Evolutionary conservation across 352 stramenopile species (phyloP), one percentile per base, ranked within the genome.

Genomic region (Globisporangium spinosum): DNA sequence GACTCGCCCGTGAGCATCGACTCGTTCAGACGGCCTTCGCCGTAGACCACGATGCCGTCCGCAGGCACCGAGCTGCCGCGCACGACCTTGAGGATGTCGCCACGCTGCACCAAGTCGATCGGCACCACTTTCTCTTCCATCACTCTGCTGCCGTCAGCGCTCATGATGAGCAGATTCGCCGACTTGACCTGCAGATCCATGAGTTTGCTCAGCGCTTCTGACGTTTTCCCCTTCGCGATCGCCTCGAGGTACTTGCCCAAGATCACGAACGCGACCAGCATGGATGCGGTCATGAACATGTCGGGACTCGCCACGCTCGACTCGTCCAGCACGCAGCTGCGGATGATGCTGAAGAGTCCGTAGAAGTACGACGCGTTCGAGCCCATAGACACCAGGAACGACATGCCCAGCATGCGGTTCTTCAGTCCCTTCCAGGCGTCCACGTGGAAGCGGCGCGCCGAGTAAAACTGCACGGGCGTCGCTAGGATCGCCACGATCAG

Each of bases 221-320:
- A 97, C 12, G 97, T 99, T 57, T 94, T 91, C 0, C 89, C 89
- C 74, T 98, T 98, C 0, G 95, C 95, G 67, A 97, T 90, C 0
- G 89, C 81, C 74, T 99, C 95, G 57, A 99, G 78, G 72, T 93
- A 99, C 77, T 99, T 99, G 58, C 98, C 98, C 2, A 99, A 62
- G 20, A 99, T 81, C 35, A 99, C 97, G 70, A 99, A 99, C 20
- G 96, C 91, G 64, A 99, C 92, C 27, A 99, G 82, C 80, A 99
- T 97, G 2, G 97, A 89, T n/a, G 94, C 96, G 3, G 97, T 99
- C 85, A 99, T 98, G 73, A 99, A 99, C 78, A 98, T 97, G 71
- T 97, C 87, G 5, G 80, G 75, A 38, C 80, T 87, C 22, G 81
- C 71, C 27, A 96, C 80, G 65, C 78, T 87, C 67, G 72, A 77